Evolutionary conservation across 2,329 filamentous ascomycete genomes (phyloP), one percentile per base, ranked within the genome.

Genomic region (Fusarium sp.): DNA sequence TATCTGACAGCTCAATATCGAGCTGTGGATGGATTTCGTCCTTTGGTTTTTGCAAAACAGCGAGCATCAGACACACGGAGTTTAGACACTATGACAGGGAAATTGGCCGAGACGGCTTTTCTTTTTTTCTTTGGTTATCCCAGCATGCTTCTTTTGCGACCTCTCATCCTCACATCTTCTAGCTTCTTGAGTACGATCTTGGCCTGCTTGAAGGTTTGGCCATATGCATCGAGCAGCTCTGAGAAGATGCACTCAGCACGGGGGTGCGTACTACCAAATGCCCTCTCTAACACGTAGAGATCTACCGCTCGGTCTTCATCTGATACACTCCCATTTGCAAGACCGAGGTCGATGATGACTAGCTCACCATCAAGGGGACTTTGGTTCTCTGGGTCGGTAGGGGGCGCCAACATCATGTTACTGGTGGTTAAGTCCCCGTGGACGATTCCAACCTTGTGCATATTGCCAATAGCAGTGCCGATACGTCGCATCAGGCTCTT

Each of bases 371-470:
- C 87, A 66, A 92, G 79, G 2, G 78, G 68, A 22, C 72, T 76
- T 13, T 73, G 64, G 31, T 76, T 74, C 10, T 77, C 74, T 6
- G 74, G 64, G 7, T 61, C 75, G 14, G 74, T 78, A n/a, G 76
- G 61, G 22, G 79, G 80, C 16, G 87, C 86, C 76, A 98, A 81
- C 92, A 99, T 98, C 85, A 99, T 88, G 84, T 99, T 99, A 84
- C 95, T 98, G 73, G 95, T 99, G 70, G 97, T 99, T 84, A 99
- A 84, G 85, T 99, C 97, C 45, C 97, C 97, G 85, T 99, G 97
- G 68, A 98, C 92, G 65, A 98, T 90, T 18, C 96, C 96, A n/a
- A 91, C 88, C 64, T 88, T 89, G 86, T 99, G 97, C 86, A 99
- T 86, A 64, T 83, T 88, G 9, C 93, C 95, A 18, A 98, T 89